A percentile compares a stretch with the other conserved stretches of the same genome.
These are phyloP conservation scores for Jatropha curcas DNA, from an alignment of 345 rosid species.

Conservation along the genomic window DNA sequence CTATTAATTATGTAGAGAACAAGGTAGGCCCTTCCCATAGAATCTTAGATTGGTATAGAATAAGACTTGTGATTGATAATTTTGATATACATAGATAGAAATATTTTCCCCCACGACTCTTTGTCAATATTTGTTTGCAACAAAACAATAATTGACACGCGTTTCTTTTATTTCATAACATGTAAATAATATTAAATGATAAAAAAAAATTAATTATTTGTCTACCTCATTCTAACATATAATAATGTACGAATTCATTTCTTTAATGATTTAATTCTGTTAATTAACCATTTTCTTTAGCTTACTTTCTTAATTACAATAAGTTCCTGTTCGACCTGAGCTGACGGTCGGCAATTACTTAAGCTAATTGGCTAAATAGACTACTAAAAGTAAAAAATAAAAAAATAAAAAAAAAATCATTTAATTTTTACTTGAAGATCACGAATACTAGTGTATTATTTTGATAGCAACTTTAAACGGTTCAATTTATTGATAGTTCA, in stretches of 20 bases:
- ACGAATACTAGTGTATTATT: slow-evolving; percentile 22
- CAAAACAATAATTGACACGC: slow-evolving; percentile 20
- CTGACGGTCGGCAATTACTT: too few species aligned
- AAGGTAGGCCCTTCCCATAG: slow-evolving; percentile 27
- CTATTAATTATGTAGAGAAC: too few species aligned
- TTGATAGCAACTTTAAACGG: slow-evolving; percentile 17
- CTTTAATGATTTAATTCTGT: background rate
- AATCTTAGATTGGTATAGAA: slow-evolving; percentile 24
- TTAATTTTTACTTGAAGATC: slow-evolving; percentile 30
- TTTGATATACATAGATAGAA: background rate
- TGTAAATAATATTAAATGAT: slow-evolving; percentile 6
- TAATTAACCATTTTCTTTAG: too few species aligned
- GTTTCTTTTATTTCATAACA: slow-evolving; percentile 2
- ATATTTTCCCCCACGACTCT: background rate
- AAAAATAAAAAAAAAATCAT: too few species aligned
- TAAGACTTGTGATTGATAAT: slow-evolving; percentile 12
- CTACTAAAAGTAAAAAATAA: too few species aligned
- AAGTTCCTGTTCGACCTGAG: background rate
- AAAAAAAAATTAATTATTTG: background rate
- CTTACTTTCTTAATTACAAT: background rate
- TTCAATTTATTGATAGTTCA: background rate
- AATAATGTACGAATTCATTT: background rate
- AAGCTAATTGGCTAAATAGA: too few species aligned
- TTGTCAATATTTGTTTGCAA: slow-evolving; percentile 12
- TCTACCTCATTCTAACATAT: background rate